These are phyloP conservation scores for Hyphodiscus hymeniophilus DNA, from an alignment of 495 filamentous ascomycete species.

Conservation along the genomic window DNA sequence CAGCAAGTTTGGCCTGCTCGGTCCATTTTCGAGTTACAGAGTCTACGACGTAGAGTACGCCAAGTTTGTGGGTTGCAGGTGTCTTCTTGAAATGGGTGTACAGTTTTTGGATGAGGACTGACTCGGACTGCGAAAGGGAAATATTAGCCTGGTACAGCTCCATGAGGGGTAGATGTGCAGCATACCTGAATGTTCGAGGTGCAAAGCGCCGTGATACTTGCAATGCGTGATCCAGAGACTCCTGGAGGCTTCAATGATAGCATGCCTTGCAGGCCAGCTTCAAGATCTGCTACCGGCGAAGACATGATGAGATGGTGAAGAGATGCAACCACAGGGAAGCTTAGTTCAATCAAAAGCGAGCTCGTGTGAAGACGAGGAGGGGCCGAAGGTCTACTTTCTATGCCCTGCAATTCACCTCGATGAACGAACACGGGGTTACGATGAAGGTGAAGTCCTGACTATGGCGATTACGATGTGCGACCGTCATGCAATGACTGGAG, in stretches of 20 bases:
- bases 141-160: conserved; percentile 6
- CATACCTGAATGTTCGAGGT: conserved; percentile 86
- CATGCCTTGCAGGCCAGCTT: conserved; percentile 85
- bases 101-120: conserved; percentile 89
- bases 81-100: conserved; percentile 96
- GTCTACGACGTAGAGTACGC: conserved; percentile 99
- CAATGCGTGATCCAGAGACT: conserved; percentile 85
- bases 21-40: conserved; percentile 98
- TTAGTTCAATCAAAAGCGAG: conserved; percentile 16
- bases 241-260: conserved; percentile 84
- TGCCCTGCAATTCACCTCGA: conserved; percentile 11
- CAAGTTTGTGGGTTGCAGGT: conserved; percentile 91
- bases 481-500: background rate
- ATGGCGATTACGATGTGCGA: conserved; percentile 18
- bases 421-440: conserved; percentile 15
- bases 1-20: conserved; percentile 81
- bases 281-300: conserved; percentile 78
- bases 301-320: conserved; percentile 47
- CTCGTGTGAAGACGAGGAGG: conserved; percentile 1
- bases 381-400: conserved; percentile 15
- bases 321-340: conserved; percentile 6
- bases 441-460: conserved; percentile 10
- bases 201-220: conserved; percentile 74
- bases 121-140: conserved; percentile 67
- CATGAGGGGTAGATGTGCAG: conserved; percentile 24